Base-by-base conservation (phyloP, 176 grass and related monocot genomes). In the Triticum urartu region DNA sequence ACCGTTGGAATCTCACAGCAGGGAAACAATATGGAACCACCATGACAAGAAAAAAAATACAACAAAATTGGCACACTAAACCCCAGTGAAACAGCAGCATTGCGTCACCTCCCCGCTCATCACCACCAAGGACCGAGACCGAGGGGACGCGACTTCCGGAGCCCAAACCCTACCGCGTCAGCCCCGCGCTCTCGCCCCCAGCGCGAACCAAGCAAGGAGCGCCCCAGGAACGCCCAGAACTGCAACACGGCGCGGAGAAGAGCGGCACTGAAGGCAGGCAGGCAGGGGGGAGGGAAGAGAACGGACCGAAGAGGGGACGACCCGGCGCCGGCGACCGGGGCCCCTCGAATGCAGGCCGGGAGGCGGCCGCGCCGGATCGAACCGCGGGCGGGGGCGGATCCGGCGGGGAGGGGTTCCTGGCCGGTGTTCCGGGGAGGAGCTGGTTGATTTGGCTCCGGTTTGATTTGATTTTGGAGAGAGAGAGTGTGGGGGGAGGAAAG, bases 381-480 rank as follows among this genome's bases (percentile, higher is more conserved):
- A 9, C 24, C 42, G 13, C 6, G 14, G 13, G 6, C 10, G 43
- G 64, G n/a, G 79, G 63, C 15, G 78, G 60, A 45, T 64, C 61
- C 25, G 25, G 40, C 1, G 11, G 40, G 62, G 78, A 50, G 40
- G 39, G 25, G 28, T 68, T 52, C 79, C 42, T 33, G 64, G 40
- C 63, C 48, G 79, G 64, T 54, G 28, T 68, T 32, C 30, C 50
- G 25, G 45, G 18, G 32, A 18, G 5, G 50, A 10, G 11, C 20
- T 69, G 42, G 40, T 50, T 33, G 79, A 69, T 80, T 80, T 45
- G 78, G 35, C 12, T 81, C 42, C 39, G 62, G 15, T 59, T 56
- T 77, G 74, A 77, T 77, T 54, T 78, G 48, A 22, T 81, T 81
- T 81, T 48, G 21, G 42, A 3, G 28, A 48, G 62, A 50, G 63